Conservation (phyloP, 202 grass and related monocot species). For the Digitaria exilis region DNA sequence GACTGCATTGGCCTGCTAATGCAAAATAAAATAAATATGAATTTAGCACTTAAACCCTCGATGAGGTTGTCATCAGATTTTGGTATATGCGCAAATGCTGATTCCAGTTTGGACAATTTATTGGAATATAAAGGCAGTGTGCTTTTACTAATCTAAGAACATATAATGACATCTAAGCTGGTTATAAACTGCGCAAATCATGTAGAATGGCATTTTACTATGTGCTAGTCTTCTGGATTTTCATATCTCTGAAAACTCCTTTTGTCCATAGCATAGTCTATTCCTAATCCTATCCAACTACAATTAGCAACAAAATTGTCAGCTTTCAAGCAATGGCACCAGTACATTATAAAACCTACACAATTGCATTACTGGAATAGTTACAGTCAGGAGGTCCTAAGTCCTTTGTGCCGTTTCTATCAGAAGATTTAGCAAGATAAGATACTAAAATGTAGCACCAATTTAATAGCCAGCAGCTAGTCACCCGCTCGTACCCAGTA, state of each 20-base stretch:
- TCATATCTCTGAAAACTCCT: conserved; percentile 15
- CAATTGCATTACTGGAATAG: background rate
- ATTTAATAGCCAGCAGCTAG: background rate
- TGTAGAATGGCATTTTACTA: background rate
- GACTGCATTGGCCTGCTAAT: background rate
- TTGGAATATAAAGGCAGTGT: background rate
- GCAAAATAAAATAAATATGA: background rate
- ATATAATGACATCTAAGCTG: conserved; percentile 10
- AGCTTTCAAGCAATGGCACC: conserved; percentile 11
- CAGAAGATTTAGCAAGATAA: background rate
- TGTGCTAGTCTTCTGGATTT: background rate
- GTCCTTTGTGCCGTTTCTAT: conserved; percentile 1
- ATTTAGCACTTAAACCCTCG: background rate
- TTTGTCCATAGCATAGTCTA: background rate
- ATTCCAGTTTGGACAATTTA: background rate
- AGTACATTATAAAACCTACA: background rate
- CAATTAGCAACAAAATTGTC: background rate
- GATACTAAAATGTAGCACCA: background rate
- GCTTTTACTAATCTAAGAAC: background rate
- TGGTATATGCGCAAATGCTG: background rate
- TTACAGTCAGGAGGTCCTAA: background rate
- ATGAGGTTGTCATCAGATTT: conserved; percentile 6
- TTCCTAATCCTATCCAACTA: background rate
- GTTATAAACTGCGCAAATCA: background rate
- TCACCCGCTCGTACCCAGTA: background rate